phyloP scores from a whole-genome alignment of 2,329 filamentous ascomycete genomes.

The Clathrospora elynae region DNA sequence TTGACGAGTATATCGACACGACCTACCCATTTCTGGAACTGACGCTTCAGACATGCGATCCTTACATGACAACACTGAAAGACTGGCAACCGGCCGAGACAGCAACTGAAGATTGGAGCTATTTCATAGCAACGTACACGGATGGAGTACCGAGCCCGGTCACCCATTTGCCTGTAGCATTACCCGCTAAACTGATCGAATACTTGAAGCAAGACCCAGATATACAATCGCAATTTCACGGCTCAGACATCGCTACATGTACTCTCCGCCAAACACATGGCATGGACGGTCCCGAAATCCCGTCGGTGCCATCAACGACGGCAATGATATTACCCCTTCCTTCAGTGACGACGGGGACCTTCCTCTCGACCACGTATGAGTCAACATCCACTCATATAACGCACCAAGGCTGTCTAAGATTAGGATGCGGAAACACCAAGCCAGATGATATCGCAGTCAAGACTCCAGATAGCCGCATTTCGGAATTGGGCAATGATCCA shows the following conservation, averaged over 20 bases:
- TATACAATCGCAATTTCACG: slow-evolving; percentile 28
- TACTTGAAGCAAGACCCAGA: slow-evolving; percentile 30
- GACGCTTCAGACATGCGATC: slow-evolving; percentile 14
- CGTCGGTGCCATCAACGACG: not conserved
- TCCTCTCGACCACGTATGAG: slow-evolving; percentile 31
- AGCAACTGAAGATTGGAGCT: slow-evolving; percentile 27
- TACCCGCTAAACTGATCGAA: slow-evolving; percentile 31
- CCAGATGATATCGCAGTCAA: not conserved
- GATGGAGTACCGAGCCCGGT: slow-evolving; percentile 2
- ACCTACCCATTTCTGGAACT: slow-evolving; percentile 2
- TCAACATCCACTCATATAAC: slow-evolving; percentile 37
- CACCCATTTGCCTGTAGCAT: slow-evolving; percentile 10
- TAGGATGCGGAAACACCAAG: slow-evolving; percentile 22
- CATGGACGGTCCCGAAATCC: no score
- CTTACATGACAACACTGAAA: slow-evolving; percentile 15
- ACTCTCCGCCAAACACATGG: slow-evolving; percentile 13
- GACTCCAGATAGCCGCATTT: not conserved
- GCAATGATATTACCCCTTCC: not conserved
- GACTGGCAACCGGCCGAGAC: slow-evolving; percentile 27
- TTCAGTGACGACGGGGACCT: slow-evolving; percentile 28
- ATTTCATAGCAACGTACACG: slow-evolving; percentile 33
- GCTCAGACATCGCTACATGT: slow-evolving; percentile 40
- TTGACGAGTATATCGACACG: slow-evolving; percentile 15
- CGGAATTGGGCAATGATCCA: not conserved
- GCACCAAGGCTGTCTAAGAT: slow-evolving; percentile 33